Evolutionary conservation across 345 rosid species (phyloP), one percentile per base, ranked within the genome.

Genomic region (Toxicodendron radicans): DNA sequence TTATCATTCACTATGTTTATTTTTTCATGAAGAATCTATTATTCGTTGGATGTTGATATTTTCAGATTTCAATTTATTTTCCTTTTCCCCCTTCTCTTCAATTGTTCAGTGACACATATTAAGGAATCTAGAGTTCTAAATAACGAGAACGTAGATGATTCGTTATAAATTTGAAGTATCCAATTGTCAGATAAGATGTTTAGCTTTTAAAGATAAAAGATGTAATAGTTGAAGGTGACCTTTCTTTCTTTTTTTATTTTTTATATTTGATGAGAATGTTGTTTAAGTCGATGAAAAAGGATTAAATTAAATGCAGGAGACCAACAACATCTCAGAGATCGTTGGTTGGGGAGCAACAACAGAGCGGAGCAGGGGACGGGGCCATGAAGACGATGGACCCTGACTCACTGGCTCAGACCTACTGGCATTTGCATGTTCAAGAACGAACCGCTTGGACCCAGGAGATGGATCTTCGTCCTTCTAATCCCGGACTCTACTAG

Each of bases 361-460:
- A 83, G 32, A 74, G 68, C 65, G 32, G 67, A 17, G 73, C 66
- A 65, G 76, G 43, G 21, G 66, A 53, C 5, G 82, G 70, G 75
- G 68, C 45, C 61, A 54, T 21, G 79, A 74, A 48, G 75, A 75
- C 69, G 73, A 85, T 90, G 98, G 94, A 95, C 84, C 98, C 99
- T 0, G 94, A 92, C 79, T 85, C 86, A 53, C 74, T 92, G 79
- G 98, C 99, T 82, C 91, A 85, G 75, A 92, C 98, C 68, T 95
- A 92, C 90, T 95, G 99, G 99, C 87, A 87, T 54, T 79, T 95
- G 65, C 99, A 95, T 70, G 88, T 85, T 49, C 99, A 95, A 79
- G 91, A 93, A 80, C 91, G 89, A 10, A 77, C 86, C 43, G 92
- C 93, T 30, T 95, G 99, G 99, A 91, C 99, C 60, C 97, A 91